Percentiles rank a stretch among this genome's conserved stretches.
Conservation (phyloP, 495 filamentous ascomycete species). For the Sordaria brevicollis region DNA sequence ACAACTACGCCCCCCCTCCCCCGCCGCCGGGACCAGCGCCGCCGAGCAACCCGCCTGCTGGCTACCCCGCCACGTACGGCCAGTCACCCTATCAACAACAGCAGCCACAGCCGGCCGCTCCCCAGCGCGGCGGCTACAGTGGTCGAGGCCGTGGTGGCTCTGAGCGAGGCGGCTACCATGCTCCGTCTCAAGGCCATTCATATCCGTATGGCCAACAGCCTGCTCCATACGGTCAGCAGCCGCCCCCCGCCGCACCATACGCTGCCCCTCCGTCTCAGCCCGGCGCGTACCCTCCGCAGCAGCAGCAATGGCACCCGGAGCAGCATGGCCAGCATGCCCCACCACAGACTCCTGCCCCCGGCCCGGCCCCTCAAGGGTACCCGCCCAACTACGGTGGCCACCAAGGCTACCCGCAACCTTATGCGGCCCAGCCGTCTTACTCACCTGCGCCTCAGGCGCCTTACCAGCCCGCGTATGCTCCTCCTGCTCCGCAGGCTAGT, state of each 20-base stretch:
- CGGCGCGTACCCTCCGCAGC: background rate
- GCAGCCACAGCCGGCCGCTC: background rate
- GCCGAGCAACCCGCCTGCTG: slow-evolving; percentile 12
- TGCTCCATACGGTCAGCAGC: slow-evolving; percentile 13
- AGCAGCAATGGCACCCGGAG: slow-evolving; percentile 17
- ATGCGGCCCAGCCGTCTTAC: slow-evolving; percentile 16
- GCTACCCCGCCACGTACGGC: slow-evolving; percentile 26
- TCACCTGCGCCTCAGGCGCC: slow-evolving; percentile 14
- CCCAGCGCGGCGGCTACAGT: slow-evolving; percentile 20
- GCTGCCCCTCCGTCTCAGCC: slow-evolving; percentile 9
- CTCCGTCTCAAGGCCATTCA: slow-evolving; percentile 4
- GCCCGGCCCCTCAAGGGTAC: slow-evolving; percentile 35
- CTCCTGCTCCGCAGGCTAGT: slow-evolving; percentile 20
- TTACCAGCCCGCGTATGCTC: slow-evolving; percentile 25
- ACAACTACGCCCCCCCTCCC: slow-evolving; percentile 44
- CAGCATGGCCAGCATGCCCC: slow-evolving; percentile 13
- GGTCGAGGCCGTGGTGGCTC: slow-evolving; percentile 24
- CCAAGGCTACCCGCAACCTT: too few species aligned
- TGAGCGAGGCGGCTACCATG: slow-evolving; percentile 28
- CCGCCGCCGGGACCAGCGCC: slow-evolving; percentile 39
- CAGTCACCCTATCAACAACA: slow-evolving; percentile 21
- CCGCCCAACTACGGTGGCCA: slow-evolving; percentile 45
- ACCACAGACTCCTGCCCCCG: slow-evolving; percentile 18
- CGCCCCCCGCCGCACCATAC: slow-evolving; percentile 12
- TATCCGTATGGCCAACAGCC: slow-evolving; percentile 20